These are phyloP conservation scores for Microstroma glucosiphilum DNA, from an alignment of 1,284 basidiomycete genomes.

Conservation along the genomic window DNA sequence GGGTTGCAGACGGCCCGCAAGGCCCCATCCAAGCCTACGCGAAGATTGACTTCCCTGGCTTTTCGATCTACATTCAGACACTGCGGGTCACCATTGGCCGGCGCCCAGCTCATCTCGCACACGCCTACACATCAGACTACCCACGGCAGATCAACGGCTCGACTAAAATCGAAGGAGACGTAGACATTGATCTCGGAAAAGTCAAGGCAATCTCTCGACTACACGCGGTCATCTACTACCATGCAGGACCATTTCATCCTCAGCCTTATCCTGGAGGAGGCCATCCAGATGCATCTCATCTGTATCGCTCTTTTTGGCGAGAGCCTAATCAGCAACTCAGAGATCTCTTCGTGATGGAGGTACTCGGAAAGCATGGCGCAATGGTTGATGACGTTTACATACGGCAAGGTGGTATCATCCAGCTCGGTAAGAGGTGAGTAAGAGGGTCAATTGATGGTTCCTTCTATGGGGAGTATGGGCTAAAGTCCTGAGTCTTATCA, in stretches of 20 bases:
- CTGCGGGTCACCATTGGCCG: constrained; percentile 65
- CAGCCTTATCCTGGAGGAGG: constrained; percentile 13
- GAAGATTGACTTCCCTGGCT: constrained; percentile 82
- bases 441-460: background rate
- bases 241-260: constrained; percentile 26
- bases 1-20: constrained; percentile 9
- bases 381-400: constrained; percentile 97
- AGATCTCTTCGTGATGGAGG: constrained; percentile 71
- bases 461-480: background rate
- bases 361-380: constrained; percentile 89
- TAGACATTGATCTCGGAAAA: constrained; percentile 89
- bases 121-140: constrained; percentile 1
- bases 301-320: constrained; percentile 14
- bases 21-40: constrained; percentile 75
- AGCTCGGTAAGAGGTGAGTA: constrained; percentile 34
- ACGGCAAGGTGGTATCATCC: constrained; percentile 73
- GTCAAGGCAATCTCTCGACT: constrained; percentile 93
- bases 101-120: constrained; percentile 50
- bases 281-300: constrained; percentile 1
- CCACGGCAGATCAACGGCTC: constrained; percentile 33
- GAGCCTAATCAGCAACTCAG: constrained; percentile 12
- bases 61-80: constrained; percentile 79
- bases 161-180: constrained; percentile 33
- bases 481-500: constrained; percentile 9
- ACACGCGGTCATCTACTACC: constrained; percentile 80